Base-by-base conservation (phyloP, 257 asterid species). In the Lycium ferocissimum region DNA sequence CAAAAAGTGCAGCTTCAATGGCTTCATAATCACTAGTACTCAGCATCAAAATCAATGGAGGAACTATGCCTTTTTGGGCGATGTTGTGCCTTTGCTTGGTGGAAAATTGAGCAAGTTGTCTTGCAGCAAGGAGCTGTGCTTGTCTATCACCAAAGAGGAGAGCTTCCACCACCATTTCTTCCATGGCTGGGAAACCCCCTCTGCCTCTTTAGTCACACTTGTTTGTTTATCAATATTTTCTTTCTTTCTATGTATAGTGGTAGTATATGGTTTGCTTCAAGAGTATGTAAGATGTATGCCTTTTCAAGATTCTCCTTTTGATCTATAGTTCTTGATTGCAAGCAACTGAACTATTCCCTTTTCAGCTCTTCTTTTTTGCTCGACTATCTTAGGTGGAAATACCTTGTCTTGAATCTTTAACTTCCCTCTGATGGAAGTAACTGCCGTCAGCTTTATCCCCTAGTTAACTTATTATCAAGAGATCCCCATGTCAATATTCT, bases 1-100 rank as follows among this genome's bases (percentile, higher is more conserved):
- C 95, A 86, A 89, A 83, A 3, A 94, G 92, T 73, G 95, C 90
- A 83, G 95, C 97, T 88, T 94, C 97, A 75, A 87, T 85, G 83
- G 90, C 89, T 53, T 93, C 96, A 67, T 84, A 88, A 76, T 94
- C 94, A 81, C 90, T 87, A 14, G 75, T 53, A 69, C 88, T 91
- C 84, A 94, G 90, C 98, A 94, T 93, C 80, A 85, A 63, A 80
- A 93, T 85, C 92, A 94, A 87, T 13, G 88, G 89, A 81, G 93
- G 80, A 82, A 92, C 84, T 1, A 87, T 85, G 61, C 95, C 97
- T 83, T 85, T 92, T 71, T 92, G 95, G 14, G 86, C 92, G 26
- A 92, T 56, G 12, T 86, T 89, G 56, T 90, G 95, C 85, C 92
- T 92, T 76, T 89, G 93, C 86, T 88, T 90, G 43, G 88, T 91